Evolutionary conservation across 495 filamentous ascomycete genomes (phyloP).

Genomic region (Penicillium maclennaniae): DNA sequence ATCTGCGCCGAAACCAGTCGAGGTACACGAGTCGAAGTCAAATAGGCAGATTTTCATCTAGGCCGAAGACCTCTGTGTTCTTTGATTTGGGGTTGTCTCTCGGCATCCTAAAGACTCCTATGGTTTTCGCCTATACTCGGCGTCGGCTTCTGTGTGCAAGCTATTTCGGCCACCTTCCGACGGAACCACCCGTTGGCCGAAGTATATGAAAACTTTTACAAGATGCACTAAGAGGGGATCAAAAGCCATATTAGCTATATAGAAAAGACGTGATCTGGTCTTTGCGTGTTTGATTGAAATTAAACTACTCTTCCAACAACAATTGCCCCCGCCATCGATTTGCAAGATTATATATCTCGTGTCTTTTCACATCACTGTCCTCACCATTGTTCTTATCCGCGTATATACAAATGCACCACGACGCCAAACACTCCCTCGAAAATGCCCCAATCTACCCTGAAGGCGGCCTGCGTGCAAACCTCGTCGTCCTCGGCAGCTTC

Average conservation of each 20-base stretch:
- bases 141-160: not conserved
- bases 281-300: too few species aligned
- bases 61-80: too few species aligned
- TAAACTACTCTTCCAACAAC: too few species aligned
- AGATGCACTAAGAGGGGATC: not conserved
- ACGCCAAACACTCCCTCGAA: slow-evolving; percentile 4
- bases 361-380: too few species aligned
- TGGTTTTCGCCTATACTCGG: not conserved
- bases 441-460: slow-evolving; percentile 46
- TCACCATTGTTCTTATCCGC: too few species aligned
- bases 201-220: not conserved
- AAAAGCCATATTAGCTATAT: not conserved
- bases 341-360: not conserved
- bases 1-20: not conserved
- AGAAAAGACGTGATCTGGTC: not conserved
- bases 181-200: not conserved
- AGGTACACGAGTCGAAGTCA: not conserved
- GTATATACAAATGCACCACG: slow-evolving; percentile 21
- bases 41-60: too few species aligned
- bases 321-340: too few species aligned
- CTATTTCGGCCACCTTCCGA: not conserved
- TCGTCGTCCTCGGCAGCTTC: slow-evolving; percentile 66
- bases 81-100: too few species aligned
- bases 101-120: too few species aligned
- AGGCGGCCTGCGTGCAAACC: slow-evolving; percentile 63